Evolutionary conservation across 768 basidiomycete species (phyloP).

Genomic region (Rhodotorula graminis): DNA sequence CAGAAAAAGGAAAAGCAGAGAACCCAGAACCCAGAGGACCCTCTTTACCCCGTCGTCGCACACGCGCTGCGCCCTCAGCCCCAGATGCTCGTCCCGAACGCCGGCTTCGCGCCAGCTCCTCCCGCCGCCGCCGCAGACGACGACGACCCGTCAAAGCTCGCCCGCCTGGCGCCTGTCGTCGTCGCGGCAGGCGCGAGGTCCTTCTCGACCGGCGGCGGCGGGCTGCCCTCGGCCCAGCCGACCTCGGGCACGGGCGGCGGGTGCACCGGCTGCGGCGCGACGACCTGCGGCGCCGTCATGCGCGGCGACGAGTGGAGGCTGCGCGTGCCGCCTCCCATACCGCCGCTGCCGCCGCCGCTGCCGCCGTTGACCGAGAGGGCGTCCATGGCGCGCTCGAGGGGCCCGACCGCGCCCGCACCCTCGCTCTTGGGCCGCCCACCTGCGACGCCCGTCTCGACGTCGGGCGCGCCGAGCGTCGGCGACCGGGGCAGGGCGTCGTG

Average conservation of each 20-base stretch:
- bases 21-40: neutral
- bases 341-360: no score
- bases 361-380: neutral
- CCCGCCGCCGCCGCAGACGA: neutral
- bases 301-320: conserved; percentile 7
- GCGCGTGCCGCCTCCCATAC: neutral
- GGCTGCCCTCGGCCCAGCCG: neutral
- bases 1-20: neutral
- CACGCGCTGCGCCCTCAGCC: neutral
- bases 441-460: neutral
- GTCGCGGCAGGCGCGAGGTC: neutral
- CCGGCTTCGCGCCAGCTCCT: conserved; percentile 4
- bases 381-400: conserved; percentile 3
- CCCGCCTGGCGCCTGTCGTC: neutral
- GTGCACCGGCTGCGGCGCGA: no score
- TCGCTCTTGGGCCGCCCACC: neutral
- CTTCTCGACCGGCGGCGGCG: neutral
- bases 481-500: no score
- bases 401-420: neutral
- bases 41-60: neutral
- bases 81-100: conserved; percentile 27
- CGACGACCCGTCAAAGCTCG: neutral
- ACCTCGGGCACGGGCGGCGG: no score
- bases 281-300: no score
- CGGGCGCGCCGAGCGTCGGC: neutral